Base-by-base conservation (phyloP, 1,139 yeast species). In the Nakaseomyces delphensis region DNA sequence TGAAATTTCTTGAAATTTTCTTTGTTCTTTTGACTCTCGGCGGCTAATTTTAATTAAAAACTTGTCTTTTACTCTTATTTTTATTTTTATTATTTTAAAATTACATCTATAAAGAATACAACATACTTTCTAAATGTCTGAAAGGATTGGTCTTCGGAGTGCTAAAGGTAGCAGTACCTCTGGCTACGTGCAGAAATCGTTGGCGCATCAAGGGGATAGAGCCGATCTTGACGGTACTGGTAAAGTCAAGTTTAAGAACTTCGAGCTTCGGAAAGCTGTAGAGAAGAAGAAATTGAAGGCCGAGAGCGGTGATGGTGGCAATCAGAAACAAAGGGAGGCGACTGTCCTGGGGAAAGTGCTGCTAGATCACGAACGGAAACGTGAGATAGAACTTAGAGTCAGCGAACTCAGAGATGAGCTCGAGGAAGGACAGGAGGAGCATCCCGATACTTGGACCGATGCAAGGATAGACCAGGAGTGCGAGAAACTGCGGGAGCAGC, bases 101-200 rank as follows among this genome's bases (percentile, higher is more conserved):
- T 10, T 9, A 11, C 18, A 13, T 11, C 6, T 15, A 13, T 29
- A n/a, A n/a, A n/a, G n/a, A n/a, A n/a, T n/a, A n/a, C 7, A 29
- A 11, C 18, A 29, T 6, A 3, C 1, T 14, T n/a, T n/a, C n/a
- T n/a, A n/a, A 7, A 31, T 31, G 35, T 16, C 23, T 10, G 35
- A 31, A n/a, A 31, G 59, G 15, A 47, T 59, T n/a, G 63, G 63
- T 2, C 40, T 59, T 14, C 46, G 50, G 21, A 51, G 54, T 38
- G 62, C 63, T 3, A 59, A 59, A 41, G 63, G 63, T 3, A 54
- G 60, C 4, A 44, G 57, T n/a, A 59, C 63, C 1, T 57, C 62
- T 0, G 63, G 63, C 4, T 57, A 55, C 38, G 45, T 59, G 3
- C 59, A 57, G 43, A 45, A 46, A 33, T 55, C 61, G 4, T 40